Conservation (phyloP, 2,329 filamentous ascomycete genomes). For the Ceratocystis cacaofunesta region DNA sequence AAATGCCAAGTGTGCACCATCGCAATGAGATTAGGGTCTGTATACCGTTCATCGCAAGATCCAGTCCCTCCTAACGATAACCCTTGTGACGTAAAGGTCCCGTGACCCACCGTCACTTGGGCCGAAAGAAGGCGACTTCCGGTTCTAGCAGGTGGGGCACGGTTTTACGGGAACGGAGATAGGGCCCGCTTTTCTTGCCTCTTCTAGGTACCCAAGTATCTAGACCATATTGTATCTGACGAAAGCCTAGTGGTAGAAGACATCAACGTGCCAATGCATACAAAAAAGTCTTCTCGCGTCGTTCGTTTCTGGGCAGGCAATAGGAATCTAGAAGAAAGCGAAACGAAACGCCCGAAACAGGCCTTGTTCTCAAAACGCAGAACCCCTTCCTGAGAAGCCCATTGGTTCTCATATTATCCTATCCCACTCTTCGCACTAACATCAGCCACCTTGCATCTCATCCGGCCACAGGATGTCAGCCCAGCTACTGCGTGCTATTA, state of each 20-base stretch:
- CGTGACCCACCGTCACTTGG: background rate
- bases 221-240: background rate
- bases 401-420: background rate
- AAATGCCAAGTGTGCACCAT: no score
- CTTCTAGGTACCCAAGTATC: background rate
- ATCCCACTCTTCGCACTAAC: background rate
- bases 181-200: background rate
- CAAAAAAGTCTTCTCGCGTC: background rate
- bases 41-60: no score
- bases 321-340: background rate
- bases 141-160: background rate
- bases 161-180: background rate
- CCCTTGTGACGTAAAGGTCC: background rate
- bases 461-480: background rate
- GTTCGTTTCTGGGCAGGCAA: no score
- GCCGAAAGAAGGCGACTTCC: background rate
- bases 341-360: background rate
- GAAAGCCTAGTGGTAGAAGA: no score
- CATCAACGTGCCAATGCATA: no score
- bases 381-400: no score
- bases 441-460: background rate
- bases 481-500: background rate
- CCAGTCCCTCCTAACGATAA: background rate
- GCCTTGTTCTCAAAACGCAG: no score
- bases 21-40: no score